phyloP scores from a whole-genome alignment of 1,139 yeast species.

The Lodderomyces parapsilosis region DNA sequence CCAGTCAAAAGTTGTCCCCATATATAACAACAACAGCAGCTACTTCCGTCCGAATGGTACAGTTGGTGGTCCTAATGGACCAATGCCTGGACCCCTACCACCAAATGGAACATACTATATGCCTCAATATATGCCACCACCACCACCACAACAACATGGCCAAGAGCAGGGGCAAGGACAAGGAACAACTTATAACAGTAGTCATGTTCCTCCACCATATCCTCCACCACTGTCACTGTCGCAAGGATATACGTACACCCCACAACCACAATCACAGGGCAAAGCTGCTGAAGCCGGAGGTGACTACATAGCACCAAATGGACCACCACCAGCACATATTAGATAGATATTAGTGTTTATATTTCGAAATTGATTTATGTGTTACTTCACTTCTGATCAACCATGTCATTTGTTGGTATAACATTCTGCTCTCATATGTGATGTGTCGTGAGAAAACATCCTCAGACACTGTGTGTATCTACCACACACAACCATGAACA shows the following conservation, averaged over 20 bases:
- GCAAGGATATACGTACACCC: not conserved
- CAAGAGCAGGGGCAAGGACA: no score
- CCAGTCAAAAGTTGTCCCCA: slow-evolving; percentile 1
- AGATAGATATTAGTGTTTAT: not conserved
- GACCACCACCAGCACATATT: slow-evolving; percentile 11
- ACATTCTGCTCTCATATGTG: no score
- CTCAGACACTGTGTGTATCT: no score
- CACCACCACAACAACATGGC: not conserved
- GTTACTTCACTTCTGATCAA: no score
- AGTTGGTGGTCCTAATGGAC: not conserved
- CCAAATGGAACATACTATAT: slow-evolving; percentile 3
- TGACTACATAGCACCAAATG: slow-evolving; percentile 9
- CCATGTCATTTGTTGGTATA: no score
- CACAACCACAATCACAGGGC: slow-evolving; percentile 1
- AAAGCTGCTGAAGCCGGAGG: slow-evolving; percentile 4
- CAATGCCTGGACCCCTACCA: not conserved
- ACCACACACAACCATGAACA: no score
- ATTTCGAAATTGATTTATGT: not conserved
- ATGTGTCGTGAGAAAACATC: no score
- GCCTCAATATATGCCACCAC: slow-evolving; percentile 1
- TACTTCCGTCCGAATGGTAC: not conserved
- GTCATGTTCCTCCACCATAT: slow-evolving; percentile 6
- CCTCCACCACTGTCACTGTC: not conserved
- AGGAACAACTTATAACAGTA: not conserved
- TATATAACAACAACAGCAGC: not conserved